Base-by-base conservation (phyloP, 345 rosid genomes). In the Moringa oleifera region DNA sequence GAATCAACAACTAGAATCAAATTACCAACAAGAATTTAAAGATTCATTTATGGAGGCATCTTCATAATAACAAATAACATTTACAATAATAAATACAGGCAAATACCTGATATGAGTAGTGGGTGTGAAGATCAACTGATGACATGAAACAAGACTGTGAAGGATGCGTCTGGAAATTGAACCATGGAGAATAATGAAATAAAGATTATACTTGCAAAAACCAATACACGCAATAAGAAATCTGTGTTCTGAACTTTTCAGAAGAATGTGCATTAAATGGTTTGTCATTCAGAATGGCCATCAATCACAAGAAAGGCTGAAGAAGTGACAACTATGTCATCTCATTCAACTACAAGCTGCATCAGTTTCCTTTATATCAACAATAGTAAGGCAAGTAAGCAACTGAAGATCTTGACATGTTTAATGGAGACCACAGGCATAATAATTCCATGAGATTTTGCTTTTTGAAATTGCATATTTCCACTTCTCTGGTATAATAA, bases 81-180 rank as follows among this genome's bases (percentile, higher is more conserved):
- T 59, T 25, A 59, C 51, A 68, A 45, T 23, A 37, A 50, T 53
- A 57, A 25, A 45, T 36, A 41, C 53, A 71, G 55, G 64, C 53
- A 71, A 58, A 28, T 59, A 88, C 97, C 96, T 94, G 97, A 72
- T 94, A 94, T 10, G 99, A 88, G 73, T 90, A 94, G 75, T 94
- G 99, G 46, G 99, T 94, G 77, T 94, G 99, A 63, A 94, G 75
- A 82, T 94, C 99, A 65, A 94, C 81, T 16, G 99, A 90, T 51
- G 99, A 94, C 99, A 94, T 90, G 83, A 94, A 94, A 78, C 99
- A 94, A 58, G 99, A 90, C 64, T 94, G 99, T 2, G 99, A 83
- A 25, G 99, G 99, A 83, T 94, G 99, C 0, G 99, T 94, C 99
- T 94, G 96, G 20, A 70, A 69, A 68, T 61, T 60, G 55, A 66